Percentiles rank a stretch among this genome's conserved stretches.
Conservation (phyloP, 257 asterid species). For the Solanum stenotomum region DNA sequence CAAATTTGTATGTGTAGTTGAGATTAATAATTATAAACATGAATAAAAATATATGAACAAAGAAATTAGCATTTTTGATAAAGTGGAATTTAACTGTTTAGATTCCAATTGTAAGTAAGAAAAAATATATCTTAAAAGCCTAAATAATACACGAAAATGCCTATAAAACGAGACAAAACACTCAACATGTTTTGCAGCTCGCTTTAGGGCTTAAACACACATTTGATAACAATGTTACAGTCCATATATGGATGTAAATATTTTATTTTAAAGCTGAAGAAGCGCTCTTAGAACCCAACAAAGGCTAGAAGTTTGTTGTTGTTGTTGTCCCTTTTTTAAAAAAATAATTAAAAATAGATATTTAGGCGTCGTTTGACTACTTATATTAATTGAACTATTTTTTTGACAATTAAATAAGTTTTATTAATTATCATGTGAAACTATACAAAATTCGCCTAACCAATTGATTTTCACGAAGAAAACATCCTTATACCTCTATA, state of each 20-base stretch:
- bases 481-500: not conserved
- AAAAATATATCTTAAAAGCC: not conserved
- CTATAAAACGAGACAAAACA: not conserved
- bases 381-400: not conserved
- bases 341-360: not conserved
- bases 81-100: not conserved
- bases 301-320: not conserved
- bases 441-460: not conserved
- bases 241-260: not conserved
- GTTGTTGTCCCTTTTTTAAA: not conserved
- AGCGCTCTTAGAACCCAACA: not conserved
- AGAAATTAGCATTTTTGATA: not conserved
- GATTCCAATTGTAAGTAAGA: not conserved
- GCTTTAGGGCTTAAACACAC: not conserved
- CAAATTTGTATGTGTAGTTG: not conserved
- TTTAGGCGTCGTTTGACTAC: not conserved
- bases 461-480: not conserved
- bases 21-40: not conserved
- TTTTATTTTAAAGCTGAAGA: not conserved
- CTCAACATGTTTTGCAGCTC: not conserved
- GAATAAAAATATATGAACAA: not conserved
- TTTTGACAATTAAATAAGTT: not conserved
- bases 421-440: not conserved
- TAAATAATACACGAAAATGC: not conserved
- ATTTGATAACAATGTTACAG: not conserved